A percentile compares a stretch with the other conserved stretches of the same genome.
Evolutionary conservation across 1,139 yeast species (phyloP).

Genomic region (Hansenula sp.): DNA sequence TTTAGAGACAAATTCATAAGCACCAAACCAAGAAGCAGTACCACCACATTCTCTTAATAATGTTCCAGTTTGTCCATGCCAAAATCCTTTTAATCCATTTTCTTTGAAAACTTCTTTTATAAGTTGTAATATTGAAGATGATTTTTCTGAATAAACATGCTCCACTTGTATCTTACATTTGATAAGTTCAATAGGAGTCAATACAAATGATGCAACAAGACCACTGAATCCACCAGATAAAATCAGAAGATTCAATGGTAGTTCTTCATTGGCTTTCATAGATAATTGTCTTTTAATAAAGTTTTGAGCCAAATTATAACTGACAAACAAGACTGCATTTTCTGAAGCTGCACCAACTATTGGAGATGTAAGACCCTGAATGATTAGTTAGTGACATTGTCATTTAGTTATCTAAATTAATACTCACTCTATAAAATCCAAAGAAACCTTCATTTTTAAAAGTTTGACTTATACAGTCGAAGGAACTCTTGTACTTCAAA

Average conservation of each 20-base stretch:
- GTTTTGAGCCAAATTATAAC: slow-evolving; percentile 48
- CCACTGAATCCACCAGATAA: slow-evolving; percentile 82
- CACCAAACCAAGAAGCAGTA: slow-evolving; percentile 91
- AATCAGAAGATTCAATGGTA: slow-evolving; percentile 40
- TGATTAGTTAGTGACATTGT: slow-evolving; percentile 29
- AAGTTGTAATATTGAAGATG: slow-evolving; percentile 31
- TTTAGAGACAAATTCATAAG: slow-evolving; percentile 59
- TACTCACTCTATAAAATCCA: slow-evolving; percentile 45
- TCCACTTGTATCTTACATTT: slow-evolving; percentile 89
- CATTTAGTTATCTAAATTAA: slow-evolving; percentile 15
- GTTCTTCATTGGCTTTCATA: slow-evolving; percentile 16
- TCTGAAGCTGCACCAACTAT: slow-evolving; percentile 85
- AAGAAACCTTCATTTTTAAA: slow-evolving; percentile 60
- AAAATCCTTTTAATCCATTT: slow-evolving; percentile 61
- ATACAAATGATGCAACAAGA: slow-evolving; percentile 70
- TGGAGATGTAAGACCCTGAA: slow-evolving; percentile 68
- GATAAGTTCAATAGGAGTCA: slow-evolving; percentile 86
- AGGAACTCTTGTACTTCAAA: slow-evolving; percentile 42
- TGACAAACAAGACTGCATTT: slow-evolving; percentile 66
- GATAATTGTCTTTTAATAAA: slow-evolving; percentile 21
- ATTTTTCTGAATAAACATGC: slow-evolving; percentile 26
- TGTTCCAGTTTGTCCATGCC: slow-evolving; percentile 90
- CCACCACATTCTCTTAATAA: slow-evolving; percentile 82
- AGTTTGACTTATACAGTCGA: slow-evolving; percentile 58
- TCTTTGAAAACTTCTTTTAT: slow-evolving; percentile 38